Base-by-base conservation (phyloP, 1,284 basidiomycete genomes). In the Ceratorhiza oryzae-sativae region DNA sequence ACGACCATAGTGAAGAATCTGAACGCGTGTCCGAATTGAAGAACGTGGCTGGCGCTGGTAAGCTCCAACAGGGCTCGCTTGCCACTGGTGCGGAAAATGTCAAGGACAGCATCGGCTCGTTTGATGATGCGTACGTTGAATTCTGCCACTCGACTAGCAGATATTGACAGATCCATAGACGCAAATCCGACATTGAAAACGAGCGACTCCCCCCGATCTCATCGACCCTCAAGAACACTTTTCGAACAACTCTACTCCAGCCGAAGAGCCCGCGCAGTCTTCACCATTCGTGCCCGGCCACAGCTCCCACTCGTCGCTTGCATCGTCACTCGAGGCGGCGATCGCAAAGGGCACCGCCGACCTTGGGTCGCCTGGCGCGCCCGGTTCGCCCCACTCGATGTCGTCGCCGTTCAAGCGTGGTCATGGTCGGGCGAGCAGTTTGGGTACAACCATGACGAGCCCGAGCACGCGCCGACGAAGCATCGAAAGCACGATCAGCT, bases 111-210 rank as follows among this genome's bases (percentile, higher is more conserved):
- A 98, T 99, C 77, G 90, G 87, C 75, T 92, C 90, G 76, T 99
- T 98, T 79, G 94, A 95, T 62, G 96, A 98, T 79, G 97, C 97
- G 92, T 95, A 83, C 76, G 93, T 90, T 15, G 60, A 53, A 45
- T 36, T 49, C 8, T 9, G 70, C 10, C 46, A n/a, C 56, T 49
- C 9, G 23, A 48, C 18, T 32, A 36, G 2, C 10, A 23, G 30
- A 6, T 23, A 32, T 42, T 55, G 9, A 20, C 20, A 58, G 51
- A 3, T 63, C 65, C 5, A 58, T 45, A 95, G 93, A 25, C 94
- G 97, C 76, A 97, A 96, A 83, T 95, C 94, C 48, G 97, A 99
- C 84, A 98, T 99, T 77, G 97, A 99, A 83, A 98, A 99, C 83
- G 97, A 99, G 82, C 90, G 94, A 55, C 84, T 98, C 32, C 97